phyloP scores from a whole-genome alignment of 169 alveolate genomes.

The Miamiensis avidus region DNA sequence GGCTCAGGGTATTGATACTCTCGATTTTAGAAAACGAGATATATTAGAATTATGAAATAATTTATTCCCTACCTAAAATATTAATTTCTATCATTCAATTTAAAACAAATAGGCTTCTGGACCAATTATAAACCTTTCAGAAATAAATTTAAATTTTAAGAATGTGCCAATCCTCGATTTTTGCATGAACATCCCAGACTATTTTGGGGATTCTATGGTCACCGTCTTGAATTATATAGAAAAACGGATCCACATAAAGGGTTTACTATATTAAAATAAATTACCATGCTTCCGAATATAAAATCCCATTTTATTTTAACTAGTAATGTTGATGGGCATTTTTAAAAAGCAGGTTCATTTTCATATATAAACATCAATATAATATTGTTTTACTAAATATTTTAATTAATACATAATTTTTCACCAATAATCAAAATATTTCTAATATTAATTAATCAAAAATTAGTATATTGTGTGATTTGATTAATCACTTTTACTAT shows the following conservation, averaged over 20 bases:
- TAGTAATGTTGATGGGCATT: conserved; percentile 71
- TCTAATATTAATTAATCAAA: background rate
- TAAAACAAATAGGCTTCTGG: conserved; percentile 41
- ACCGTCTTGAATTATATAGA: conserved; percentile 49
- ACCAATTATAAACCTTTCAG: conserved; percentile 39
- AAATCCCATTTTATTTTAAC: conserved; percentile 48
- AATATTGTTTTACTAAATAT: too few species aligned
- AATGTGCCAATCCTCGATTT: conserved; percentile 61
- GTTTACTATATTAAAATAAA: conserved; percentile 16
- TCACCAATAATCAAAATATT: too few species aligned
- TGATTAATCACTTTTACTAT: background rate
- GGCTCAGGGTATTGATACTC: conserved; percentile 29
- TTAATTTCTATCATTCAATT: too few species aligned
- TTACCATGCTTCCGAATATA: conserved; percentile 6
- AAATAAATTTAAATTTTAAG: conserved; percentile 40
- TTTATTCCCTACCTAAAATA: too few species aligned
- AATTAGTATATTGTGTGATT: background rate
- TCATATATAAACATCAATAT: background rate
- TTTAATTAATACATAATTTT: too few species aligned
- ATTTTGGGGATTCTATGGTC: conserved; percentile 77
- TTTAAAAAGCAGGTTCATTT: conserved; percentile 38
- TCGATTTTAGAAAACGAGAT: too few species aligned
- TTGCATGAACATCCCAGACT: conserved; percentile 42
- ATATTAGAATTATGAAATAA: too few species aligned
- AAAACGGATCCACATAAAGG: conserved; percentile 64